Conservation (phyloP, 2,329 filamentous ascomycete species). For the Diaporthe nobilis region DNA sequence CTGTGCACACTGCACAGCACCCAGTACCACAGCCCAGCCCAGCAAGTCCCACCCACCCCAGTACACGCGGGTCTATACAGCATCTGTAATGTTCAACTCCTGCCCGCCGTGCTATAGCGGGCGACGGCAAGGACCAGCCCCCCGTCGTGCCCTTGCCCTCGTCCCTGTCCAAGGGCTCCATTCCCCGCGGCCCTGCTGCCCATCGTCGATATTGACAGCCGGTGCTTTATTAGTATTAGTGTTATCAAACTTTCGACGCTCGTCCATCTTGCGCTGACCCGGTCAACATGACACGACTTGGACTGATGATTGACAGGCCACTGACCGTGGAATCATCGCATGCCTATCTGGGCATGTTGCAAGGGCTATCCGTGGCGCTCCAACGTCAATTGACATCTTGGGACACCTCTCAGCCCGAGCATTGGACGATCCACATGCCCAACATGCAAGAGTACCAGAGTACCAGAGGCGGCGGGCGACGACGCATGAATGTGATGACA, state of each 20-base stretch:
- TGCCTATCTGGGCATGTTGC: slow-evolving; percentile 22
- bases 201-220: slow-evolving; percentile 24
- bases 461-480: not conserved
- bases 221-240: slow-evolving; percentile 5
- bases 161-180: slow-evolving; percentile 6
- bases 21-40: not conserved
- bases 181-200: not conserved
- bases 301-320: not conserved
- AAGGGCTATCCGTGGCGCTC: slow-evolving; percentile 16
- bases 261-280: not conserved
- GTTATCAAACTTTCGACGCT: slow-evolving; percentile 4
- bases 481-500: slow-evolving; percentile 34
- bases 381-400: slow-evolving; percentile 20
- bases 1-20: not conserved
- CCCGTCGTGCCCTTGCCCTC: not conserved
- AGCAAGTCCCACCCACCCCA: not conserved
- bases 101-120: slow-evolving; percentile 10
- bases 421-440: slow-evolving; percentile 26
- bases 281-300: slow-evolving; percentile 1
- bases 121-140: slow-evolving; percentile 23
- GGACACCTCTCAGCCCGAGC: slow-evolving; percentile 6
- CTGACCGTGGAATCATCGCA: slow-evolving; percentile 13
- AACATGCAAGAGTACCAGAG: not conserved
- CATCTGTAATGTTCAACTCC: not conserved
- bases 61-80: not conserved